Base-by-base conservation (phyloP, 352 stramenopile genomes). In the Globisporangium spinosum region DNA sequence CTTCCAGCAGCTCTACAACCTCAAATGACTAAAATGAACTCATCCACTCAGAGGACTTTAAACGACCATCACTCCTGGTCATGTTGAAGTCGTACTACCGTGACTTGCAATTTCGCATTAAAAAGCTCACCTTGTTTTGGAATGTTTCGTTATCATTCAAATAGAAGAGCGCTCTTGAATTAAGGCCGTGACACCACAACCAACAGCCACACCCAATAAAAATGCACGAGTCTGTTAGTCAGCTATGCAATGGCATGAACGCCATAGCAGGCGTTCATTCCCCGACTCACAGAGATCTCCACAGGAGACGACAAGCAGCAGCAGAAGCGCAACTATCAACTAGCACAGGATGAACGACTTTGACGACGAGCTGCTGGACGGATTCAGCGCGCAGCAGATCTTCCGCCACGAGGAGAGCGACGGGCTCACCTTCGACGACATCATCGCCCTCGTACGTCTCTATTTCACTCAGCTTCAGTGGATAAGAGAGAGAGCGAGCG, bases 391-490 rank as follows among this genome's bases (percentile, higher is more conserved):
- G 43, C 57, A 86, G 69, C 79, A 91, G 71, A 75, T 93, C 72
- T 93, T 92, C 74, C 77, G 72, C 68, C 68, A 77, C 70, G 84
- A 90, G 47, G 81, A 92, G 62, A 83, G 77, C 74, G 80, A 85
- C 40, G 81, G 83, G 2, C 74, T 92, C 71, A 96, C 88, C 43
- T 94, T 92, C 63, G 88, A 96, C 67, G 88, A 96, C 72, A 85
- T 95, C 66, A 95, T 95, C 64, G 78, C 89, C 43, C 76, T 96
- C 61, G 85, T 91, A 72, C 35, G 45, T 17, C 12, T 38, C 32
- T 38, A 38, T 38, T 38, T 38, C 32, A 38, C 32, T 12, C 32
- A 10, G 32, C 7, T 38, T 38, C 32, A 38, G 6, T 38, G 32
- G 32, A 38, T 38, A 38, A 2, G 35, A 43, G 35, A 43, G 35